phyloP scores from a whole-genome alignment of 139 green algal species.

The Chlorella sp. region DNA sequence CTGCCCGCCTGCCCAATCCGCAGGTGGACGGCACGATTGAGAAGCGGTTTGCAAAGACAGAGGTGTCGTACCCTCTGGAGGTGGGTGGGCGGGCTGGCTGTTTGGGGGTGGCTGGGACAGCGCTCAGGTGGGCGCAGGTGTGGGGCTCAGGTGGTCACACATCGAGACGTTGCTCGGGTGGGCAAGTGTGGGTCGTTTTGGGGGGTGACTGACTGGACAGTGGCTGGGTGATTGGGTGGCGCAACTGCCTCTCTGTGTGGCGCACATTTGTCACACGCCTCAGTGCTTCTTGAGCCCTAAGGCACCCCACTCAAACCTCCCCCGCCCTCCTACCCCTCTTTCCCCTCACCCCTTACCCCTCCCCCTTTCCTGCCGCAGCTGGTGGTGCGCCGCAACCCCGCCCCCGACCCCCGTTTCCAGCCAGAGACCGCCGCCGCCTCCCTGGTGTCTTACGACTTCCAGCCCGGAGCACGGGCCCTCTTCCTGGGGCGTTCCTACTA shows the following conservation, averaged over 20 bases:
- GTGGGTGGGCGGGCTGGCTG: background rate
- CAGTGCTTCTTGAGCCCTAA: too few relatives aligned
- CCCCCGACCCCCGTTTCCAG: constrained; percentile 60
- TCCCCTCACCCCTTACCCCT: background rate
- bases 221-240: too few relatives aligned
- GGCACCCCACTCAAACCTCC: too few relatives aligned
- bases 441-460: constrained; percentile 32
- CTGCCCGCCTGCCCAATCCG: constrained; percentile 17
- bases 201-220: too few relatives aligned
- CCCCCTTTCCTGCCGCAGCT: constrained; percentile 37
- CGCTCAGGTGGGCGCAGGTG: too few relatives aligned
- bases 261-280: too few relatives aligned
- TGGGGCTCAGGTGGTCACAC: too few relatives aligned
- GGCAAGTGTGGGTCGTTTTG: too few relatives aligned
- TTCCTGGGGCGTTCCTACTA: constrained; percentile 84
- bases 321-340: too few relatives aligned
- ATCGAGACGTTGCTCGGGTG: too few relatives aligned
- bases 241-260: too few relatives aligned
- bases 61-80: constrained; percentile 67
- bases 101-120: too few relatives aligned
- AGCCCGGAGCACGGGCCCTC: constrained; percentile 54
- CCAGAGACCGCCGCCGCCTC: constrained; percentile 41
- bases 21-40: constrained; percentile 81
- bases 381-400: constrained; percentile 59
- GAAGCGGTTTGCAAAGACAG: constrained; percentile 79